phyloP scores from a whole-genome alignment of 192 early-diverging fungal species.

The Phlyctochytrium bullatum region DNA sequence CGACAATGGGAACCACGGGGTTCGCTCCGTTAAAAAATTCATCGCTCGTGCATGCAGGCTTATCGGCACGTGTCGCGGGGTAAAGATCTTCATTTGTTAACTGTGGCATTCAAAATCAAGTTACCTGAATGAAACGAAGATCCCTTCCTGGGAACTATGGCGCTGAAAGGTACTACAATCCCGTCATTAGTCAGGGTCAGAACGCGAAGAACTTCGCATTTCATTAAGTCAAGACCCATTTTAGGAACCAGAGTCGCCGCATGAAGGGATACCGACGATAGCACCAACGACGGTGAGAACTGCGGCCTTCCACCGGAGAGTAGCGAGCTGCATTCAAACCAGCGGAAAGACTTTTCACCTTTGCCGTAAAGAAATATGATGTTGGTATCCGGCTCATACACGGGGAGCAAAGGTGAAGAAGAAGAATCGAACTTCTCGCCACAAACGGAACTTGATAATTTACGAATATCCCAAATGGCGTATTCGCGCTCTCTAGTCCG shows the following conservation, averaged over 20 bases:
- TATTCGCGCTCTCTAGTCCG: conserved; percentile 52
- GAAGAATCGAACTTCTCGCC: conserved; percentile 63
- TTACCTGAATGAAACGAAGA: conserved; percentile 71
- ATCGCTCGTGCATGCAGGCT: conserved; percentile 48
- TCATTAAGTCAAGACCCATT: conserved; percentile 57
- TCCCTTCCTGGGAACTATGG: conserved; percentile 73
- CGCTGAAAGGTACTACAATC: conserved; percentile 18
- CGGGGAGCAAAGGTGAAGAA: conserved; percentile 66
- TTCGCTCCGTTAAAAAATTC: conserved; percentile 59
- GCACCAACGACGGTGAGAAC: conserved; percentile 8
- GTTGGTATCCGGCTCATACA: conserved; percentile 80
- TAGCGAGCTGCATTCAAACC: conserved; percentile 51
- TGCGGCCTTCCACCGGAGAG: neutral
- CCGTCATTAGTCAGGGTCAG: conserved; percentile 49
- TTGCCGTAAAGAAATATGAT: conserved; percentile 69
- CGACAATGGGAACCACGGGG: too few species aligned
- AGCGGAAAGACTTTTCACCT: conserved; percentile 69
- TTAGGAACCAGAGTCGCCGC: conserved; percentile 75
- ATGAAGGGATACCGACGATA: conserved; percentile 24
- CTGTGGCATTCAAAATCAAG: neutral
- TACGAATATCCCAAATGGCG: conserved; percentile 74
- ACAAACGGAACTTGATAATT: conserved; percentile 56
- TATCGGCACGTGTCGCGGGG: conserved; percentile 63
- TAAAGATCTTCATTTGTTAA: conserved; percentile 61
- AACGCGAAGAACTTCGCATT: conserved; percentile 47